Evolutionary conservation across 768 basidiomycete species (phyloP), one percentile per base, ranked within the genome.

Genomic region (Kwoniella bestiolae): DNA sequence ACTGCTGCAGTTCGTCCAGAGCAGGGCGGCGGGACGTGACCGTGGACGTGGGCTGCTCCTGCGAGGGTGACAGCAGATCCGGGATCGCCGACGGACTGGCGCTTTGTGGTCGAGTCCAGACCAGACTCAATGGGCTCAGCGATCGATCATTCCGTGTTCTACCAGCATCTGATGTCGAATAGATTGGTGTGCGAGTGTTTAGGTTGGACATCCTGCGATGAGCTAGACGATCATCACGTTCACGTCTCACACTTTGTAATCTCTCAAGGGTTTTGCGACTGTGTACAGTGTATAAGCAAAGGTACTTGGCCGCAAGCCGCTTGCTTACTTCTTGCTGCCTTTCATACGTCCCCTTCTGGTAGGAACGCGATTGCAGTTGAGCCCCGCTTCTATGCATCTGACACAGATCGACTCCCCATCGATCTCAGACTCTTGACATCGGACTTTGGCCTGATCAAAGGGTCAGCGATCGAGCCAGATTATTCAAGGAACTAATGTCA

Each of bases 381-480:
- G 28, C 12, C 50, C 60, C 16, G 60, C 49, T 38, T 35, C 35
- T 14, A 21, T 32, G n/a, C 60, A 62, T 29, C 60, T 23, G 9
- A 45, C 32, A 41, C 60, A 62, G 23, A 41, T 38, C 26, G 35
- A 34, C 12, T 23, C 29, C 11, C 21, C 57, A 14, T 38, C 31
- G 41, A 31, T 7, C 18, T 59, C 57, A 28, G 16, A n/a, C 12
- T 5, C 29, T 23, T n/a, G 16, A 21, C 60, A 62, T 41, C 50
- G 47, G 16, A 62, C 60, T 41, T 62, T 62, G 38, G 60, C 60
- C 60, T 62, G 31, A 25, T n/a, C n/a, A n/a, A n/a, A n/a, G n/a
- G n/a, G n/a, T n/a, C n/a, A 56, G 50, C 50, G 28, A 16, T 29
- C 41, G 16, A 28, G 45, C 12, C 12, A 2, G 26, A 12, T n/a